A percentile compares a stretch with the other conserved stretches of the same genome.
These are phyloP conservation scores for Leccinum fibrillosum DNA, from an alignment of 768 basidiomycete genomes.

Conservation along the genomic window DNA sequence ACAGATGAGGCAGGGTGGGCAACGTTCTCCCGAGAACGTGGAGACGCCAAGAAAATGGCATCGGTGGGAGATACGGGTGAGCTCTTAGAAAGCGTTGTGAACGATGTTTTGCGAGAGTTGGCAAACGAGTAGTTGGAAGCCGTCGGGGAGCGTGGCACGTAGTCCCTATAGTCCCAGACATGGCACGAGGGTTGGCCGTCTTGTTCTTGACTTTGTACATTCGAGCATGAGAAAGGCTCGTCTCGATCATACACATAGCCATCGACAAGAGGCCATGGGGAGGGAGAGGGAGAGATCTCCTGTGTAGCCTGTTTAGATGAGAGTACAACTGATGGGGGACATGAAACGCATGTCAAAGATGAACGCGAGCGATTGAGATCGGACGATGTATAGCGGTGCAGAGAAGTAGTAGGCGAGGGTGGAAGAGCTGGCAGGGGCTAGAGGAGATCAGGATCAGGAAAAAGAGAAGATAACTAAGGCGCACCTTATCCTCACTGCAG, in stretches of 20 bases:
- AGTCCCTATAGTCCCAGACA: slow-evolving; percentile 23
- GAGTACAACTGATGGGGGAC: slow-evolving; percentile 30
- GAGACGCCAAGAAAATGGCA: slow-evolving; percentile 12
- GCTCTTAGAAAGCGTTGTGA: slow-evolving; percentile 21
- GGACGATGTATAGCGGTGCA: slow-evolving; percentile 21
- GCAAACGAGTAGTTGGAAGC: slow-evolving; percentile 27
- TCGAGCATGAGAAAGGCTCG: slow-evolving; percentile 3
- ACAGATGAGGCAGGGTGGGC: slow-evolving; percentile 23
- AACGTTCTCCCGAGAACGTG: slow-evolving; percentile 22
- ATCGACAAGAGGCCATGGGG: slow-evolving; percentile 18
- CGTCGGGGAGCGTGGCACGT: slow-evolving; percentile 24
- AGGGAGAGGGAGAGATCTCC: slow-evolving; percentile 18
- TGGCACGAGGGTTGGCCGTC: slow-evolving; percentile 12
- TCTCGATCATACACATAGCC: slow-evolving; percentile 4
- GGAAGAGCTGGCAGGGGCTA: slow-evolving; percentile 22
- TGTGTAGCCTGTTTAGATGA: slow-evolving; percentile 29
- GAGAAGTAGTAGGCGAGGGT: slow-evolving; percentile 25
- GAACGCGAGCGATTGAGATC: slow-evolving; percentile 25
- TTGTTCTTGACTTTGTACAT: slow-evolving; percentile 3
- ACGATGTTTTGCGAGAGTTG: slow-evolving; percentile 22
- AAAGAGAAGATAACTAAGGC: no score
- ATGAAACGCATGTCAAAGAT: slow-evolving; percentile 27
- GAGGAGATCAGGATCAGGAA: background rate
- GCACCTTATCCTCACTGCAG: slow-evolving; percentile 12
- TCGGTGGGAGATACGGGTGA: slow-evolving; percentile 21